Percentiles rank a stretch among this genome's conserved stretches.
Evolutionary conservation across 2,329 filamentous ascomycete species (phyloP).

Genomic region (Hymenoscyphus infarciens): DNA sequence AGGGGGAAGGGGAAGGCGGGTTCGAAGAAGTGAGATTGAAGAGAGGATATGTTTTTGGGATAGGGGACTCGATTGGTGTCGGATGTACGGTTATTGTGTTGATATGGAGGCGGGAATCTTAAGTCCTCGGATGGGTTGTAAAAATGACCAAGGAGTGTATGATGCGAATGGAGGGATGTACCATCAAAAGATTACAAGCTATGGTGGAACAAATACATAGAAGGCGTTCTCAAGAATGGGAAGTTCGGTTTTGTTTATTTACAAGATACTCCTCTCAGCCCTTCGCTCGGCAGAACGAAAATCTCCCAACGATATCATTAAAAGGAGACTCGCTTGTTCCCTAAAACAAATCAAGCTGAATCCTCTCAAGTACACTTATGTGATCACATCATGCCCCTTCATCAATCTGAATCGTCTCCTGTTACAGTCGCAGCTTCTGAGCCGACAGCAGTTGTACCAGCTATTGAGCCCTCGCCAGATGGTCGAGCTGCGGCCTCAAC

Average conservation of each 20-base stretch:
- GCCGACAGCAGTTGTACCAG: conserved; percentile 26
- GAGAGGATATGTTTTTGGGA: too few relatives aligned
- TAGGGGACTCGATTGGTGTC: not conserved
- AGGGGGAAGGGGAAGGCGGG: conserved; percentile 30
- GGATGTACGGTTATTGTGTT: conserved; percentile 1
- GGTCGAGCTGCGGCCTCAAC: conserved; percentile 48
- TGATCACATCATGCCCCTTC: not conserved
- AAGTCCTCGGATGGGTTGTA: not conserved
- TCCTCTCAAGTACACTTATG: conserved; percentile 1
- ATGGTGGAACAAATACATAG: not conserved
- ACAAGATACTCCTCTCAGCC: conserved; percentile 25
- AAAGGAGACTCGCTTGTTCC: not conserved
- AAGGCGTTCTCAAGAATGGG: conserved; percentile 15
- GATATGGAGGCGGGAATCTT: not conserved
- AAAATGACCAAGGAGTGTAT: not conserved
- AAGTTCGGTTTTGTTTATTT: conserved; percentile 31
- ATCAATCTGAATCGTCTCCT: conserved; percentile 28
- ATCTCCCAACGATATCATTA: not conserved
- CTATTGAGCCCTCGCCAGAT: conserved; percentile 46
- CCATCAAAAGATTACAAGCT: not conserved
- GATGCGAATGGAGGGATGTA: conserved; percentile 7
- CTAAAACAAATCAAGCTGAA: not conserved
- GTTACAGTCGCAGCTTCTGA: conserved; percentile 22
- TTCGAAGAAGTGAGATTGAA: conserved; percentile 9
- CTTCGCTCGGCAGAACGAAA: conserved; percentile 4